Base-by-base conservation (phyloP, 192 early-diverging fungal species). In the Dimargaris cristalligena region DNA sequence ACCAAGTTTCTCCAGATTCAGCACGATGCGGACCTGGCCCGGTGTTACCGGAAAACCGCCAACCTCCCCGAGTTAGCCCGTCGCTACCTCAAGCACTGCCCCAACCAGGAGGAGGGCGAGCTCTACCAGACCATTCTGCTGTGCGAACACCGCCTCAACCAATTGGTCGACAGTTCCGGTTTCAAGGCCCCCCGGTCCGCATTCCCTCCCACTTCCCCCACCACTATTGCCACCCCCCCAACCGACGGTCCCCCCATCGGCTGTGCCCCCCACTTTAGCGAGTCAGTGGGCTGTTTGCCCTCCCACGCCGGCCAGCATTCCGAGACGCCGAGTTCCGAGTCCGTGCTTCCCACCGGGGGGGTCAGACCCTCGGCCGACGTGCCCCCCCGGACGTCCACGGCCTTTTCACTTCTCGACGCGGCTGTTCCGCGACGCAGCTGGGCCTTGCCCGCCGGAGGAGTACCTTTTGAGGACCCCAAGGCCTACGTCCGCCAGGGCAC, bases 61-160 rank as follows among this genome's bases (percentile, higher is more conserved):
- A 29, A 34, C 13, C 18, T 56, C 16, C 54, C 54, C 54, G 54
- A 56, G 16, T 29, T 56, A 14, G 54, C 31, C 14, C 54, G 54
- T 16, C 26, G 32, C 23, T 56, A 34, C 54, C 54, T 33, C 34
- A 56, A 56, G 23, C 54, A 56, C 34, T 18, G 29, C 54, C 18
- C 31, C 26, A 20, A 56, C 30, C 26, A 23, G 29, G 54, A 29
- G 16, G 23, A 13, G 13, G 54, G 54, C 30, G 54, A 56, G 29
- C 20, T 34, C 13, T 56, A 56, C 54, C 26, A 56, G 13, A 56
- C 54, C 16, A 29, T 56, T 16, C 54, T 56, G 2, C 26, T 33
- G 16, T 56, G 54, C 34, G 29, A 56, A 56, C 32, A 34, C 54
- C 54, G 32, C 1, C 29, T 56, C 8, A 20, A 29, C 23, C 30